Base-by-base conservation (phyloP, 768 basidiomycete genomes). In the Kwoniella bestiolae region DNA sequence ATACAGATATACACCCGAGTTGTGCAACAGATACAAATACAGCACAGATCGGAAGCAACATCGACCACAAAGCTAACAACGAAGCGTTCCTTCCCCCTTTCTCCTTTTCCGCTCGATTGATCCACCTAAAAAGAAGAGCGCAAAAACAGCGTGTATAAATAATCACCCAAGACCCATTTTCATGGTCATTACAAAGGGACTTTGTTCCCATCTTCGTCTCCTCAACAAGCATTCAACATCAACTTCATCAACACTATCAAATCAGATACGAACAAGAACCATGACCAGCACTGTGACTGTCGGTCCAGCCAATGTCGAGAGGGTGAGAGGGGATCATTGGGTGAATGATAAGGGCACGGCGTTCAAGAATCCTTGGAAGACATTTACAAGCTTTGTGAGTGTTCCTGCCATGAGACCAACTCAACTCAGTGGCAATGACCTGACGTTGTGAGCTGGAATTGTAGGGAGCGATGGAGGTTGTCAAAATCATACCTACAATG, bases 361-460 rank as follows among this genome's bases (percentile, higher is more conserved):
- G 3, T 79, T 79, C 60, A 57, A 46, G 31, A 77, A 79, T 44
- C 78, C 78, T 3, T 79, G 78, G 78, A 59, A 65, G 2, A 71
- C 73, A 16, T 79, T 68, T 55, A 35, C 49, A 23, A 52, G 66
- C 46, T 47, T 57, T 25, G 73, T 75, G 26, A 63, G 69, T 41
- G 8, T 12, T 47, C 6, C 21, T 25, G 4, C 7, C 53, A 35
- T 9, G 23, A 12, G 18, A 26, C 16, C 47, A 18, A 8, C 12
- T 23, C 41, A 25, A 16, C 45, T 25, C 41, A 47, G 3, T 41
- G 1, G 32, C 46, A n/a, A 25, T 56, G 7, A 44, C 28, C 18
- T 47, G 35, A 45, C 5, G 56, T 64, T 0, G 4, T 56, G 29
- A 18, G 3, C 21, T 55, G n/a, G n/a, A 47, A 29, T 47, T 16